Conservation (phyloP, 192 early-diverging fungal species). For the Coemansia sp. region DNA sequence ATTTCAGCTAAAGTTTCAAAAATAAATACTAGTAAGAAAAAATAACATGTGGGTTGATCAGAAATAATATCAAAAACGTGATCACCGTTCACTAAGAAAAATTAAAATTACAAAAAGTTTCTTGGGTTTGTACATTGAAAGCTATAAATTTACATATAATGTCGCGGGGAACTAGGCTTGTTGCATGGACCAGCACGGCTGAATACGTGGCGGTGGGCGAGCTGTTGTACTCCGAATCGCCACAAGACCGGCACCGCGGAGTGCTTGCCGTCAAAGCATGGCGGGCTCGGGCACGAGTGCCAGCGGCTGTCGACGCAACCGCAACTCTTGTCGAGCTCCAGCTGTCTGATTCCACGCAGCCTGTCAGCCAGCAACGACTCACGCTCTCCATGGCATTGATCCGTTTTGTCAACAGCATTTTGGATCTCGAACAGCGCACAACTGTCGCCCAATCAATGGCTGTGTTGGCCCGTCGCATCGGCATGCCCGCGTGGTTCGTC, state of each 20-base stretch:
- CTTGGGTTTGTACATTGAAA: too few relatives aligned
- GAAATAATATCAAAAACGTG: too few relatives aligned
- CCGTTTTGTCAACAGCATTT: slow-evolving; percentile 64
- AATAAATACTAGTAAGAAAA: background rate
- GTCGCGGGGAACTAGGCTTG: slow-evolving; percentile 34
- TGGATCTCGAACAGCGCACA: slow-evolving; percentile 60
- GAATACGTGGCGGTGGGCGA: slow-evolving; percentile 41
- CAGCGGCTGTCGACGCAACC: slow-evolving; percentile 49
- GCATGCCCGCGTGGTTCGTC: slow-evolving; percentile 67
- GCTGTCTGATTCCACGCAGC: slow-evolving; percentile 25
- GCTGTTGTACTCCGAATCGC: slow-evolving; percentile 30
- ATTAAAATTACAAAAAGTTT: too few relatives aligned
- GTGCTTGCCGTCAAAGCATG: slow-evolving; percentile 52
- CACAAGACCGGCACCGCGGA: slow-evolving; percentile 12
- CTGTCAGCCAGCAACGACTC: slow-evolving; percentile 30
- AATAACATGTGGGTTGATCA: background rate
- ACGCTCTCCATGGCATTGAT: slow-evolving; percentile 50
- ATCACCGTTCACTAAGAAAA: too few relatives aligned
- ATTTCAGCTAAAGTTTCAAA: background rate
- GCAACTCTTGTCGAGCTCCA: slow-evolving; percentile 41
- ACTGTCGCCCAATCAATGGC: slow-evolving; percentile 58
- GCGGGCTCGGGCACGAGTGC: slow-evolving; percentile 39
- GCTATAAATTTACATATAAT: slow-evolving; percentile 10
- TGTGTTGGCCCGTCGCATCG: slow-evolving; percentile 52
- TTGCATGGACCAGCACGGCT: slow-evolving; percentile 52